Evolutionary conservation across 2,329 filamentous ascomycete species (phyloP), one percentile per base, ranked within the genome.

Genomic region (Trichophyton benhamiae): DNA sequence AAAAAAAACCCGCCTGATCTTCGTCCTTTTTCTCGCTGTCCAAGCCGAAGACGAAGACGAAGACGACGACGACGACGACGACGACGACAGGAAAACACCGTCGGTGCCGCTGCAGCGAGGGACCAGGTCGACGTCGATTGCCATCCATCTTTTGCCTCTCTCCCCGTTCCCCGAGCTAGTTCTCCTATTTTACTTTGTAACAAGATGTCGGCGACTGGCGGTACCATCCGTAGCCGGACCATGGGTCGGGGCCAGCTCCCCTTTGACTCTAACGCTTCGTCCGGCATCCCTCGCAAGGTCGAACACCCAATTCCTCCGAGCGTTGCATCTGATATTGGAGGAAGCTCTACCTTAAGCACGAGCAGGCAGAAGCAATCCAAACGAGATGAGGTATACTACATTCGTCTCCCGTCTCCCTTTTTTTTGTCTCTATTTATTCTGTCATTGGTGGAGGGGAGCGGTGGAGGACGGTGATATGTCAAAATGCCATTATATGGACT

Each of bases 291-390:
- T 66, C 80, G 84, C 60, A 82, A 83, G 66, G 77, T 83, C 60
- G 83, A 86, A 57, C 67, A 70, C 57, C 64, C 71, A 30, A 74
- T 65, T 64, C 69, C 71, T 69, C 67, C 69, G 58, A 68, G 72
- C 46, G 74, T 77, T 62, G 67, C 69, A 20, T 82, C 79, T 70
- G 83, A 85, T 69, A 77, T 77, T 60, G 76, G 75, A 63, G 79
- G 74, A 41, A 68, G 74, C 65, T 88, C 89, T 61, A 86, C 88
- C 46, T 83, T 96, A 78, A 96, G 90, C 77, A 89, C 91, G 68
- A 97, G 92, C 76, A 86, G 94, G 72, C 89, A 94, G 76, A 96
- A 96, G 79, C 92, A 96, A 81, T 87, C 87, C 68, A 97, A 97
- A 79, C 87, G 91, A 76, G 94, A 99, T 86, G 94, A 99, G 88